Evolutionary conservation across 2,329 filamentous ascomycete genomes (phyloP), one percentile per base, ranked within the genome.

Genomic region (Hypoxylon sp.): DNA sequence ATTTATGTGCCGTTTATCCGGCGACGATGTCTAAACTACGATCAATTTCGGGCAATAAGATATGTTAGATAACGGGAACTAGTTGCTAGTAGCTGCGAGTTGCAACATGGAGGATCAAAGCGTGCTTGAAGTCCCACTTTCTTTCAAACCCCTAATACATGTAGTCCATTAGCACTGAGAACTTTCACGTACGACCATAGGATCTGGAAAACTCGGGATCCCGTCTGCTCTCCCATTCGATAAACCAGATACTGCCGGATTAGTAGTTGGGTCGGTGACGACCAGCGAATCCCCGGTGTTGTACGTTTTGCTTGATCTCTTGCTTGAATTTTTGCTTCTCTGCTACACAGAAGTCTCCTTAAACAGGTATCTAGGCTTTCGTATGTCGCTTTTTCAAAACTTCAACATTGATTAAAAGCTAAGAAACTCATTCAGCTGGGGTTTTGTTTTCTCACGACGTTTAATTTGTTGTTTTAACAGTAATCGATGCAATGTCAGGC

Each of bases 201-300:
- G 39, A 44, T 44, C 39, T 22, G 39, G 39, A 44, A 44, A 44
- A 44, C 39, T 44, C 39, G 39, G 39, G 39, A 19, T 44, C 39
- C 39, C 39, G 39, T 44, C 39, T 17, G 39, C 39, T 44, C 39
- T 19, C 39, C 39, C 39, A 19, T 1, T 1, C 2, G 39, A 44
- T 44, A 44, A 44, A 5, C 39, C 17, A 10, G 39, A 44, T 44
- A 44, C 39, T 17, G 39, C 39, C 39, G 17, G 39, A 44, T 44
- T 22, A 44, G 39, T 44, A 44, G 39, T 44, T 44, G 39, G 39
- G 39, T 44, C 39, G 39, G 39, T 44, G 39, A 44, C 39, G 39
- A 44, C 39, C 46, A 50, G 46, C 46, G 46, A 50, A 50, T 50
- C 22, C 46, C 46, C 11, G 46, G 46, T 50, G 46, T 50, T 50